Base-by-base conservation (phyloP, 768 basidiomycete species). In the Calocera viscosa region DNA sequence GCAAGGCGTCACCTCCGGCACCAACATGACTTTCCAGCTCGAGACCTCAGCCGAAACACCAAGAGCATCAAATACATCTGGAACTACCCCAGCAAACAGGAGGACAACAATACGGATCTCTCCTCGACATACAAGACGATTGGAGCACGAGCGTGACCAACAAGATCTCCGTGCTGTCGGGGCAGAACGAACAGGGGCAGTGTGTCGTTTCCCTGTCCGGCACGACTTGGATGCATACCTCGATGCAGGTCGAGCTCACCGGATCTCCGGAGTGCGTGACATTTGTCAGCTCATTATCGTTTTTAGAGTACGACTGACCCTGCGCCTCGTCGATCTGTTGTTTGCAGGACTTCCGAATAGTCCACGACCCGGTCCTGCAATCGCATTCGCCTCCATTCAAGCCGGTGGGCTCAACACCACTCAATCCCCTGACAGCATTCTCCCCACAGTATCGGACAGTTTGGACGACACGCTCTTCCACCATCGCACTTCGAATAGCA, bases 1-100 rank as follows among this genome's bases (percentile, higher is more conserved):
- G 8, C 49, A 26, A 10, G 49, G 49, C 49, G 49, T 49, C 24
- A 26, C 14, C 24, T 49, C 49, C 12, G 49, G 49, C 49, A 49
- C 49, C 14, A 49, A 26, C 24, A 26, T 24, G 14, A n/a, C 12
- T n/a, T 49, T 14, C 10, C 12, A 26, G 14, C 49, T 49, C 24
- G 49, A 49, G 10, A 49, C 49, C 12, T 49, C 49, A 24, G 12
- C 49, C 49, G 12, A 14, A 49, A 49, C 24, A 49, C 12, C 49
- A 16, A 10, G 11, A 49, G 49, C 49, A 16, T 49, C 49, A 49
- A 49, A 11, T 49, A 49, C 49, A 16, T 49, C 49, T 49, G 49
- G 49, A 49, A 49, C 49, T 49, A 49, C 49, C 10, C 49, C 49
- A 49, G 49, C 49, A 26, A 49, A n/a, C 49, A 49, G 22, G 49